Evolutionary conservation across 805 yeast species (phyloP).

Genomic region (Cyberlindnera samutprakarnensis): DNA sequence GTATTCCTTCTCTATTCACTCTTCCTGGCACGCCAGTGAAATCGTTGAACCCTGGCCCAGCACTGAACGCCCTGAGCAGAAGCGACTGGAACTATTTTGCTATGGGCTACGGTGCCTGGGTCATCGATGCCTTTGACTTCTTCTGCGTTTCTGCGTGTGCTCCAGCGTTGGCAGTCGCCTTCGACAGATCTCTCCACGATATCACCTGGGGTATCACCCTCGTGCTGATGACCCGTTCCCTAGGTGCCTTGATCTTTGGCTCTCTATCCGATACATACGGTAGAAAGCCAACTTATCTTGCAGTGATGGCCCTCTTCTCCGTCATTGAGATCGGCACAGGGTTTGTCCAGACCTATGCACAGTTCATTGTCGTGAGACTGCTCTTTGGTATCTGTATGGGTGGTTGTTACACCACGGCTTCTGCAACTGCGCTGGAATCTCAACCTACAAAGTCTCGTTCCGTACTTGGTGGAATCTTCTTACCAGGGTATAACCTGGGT

Average conservation of each 20-base stretch:
- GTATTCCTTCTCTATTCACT: constrained; percentile 22
- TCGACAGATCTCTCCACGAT: constrained; percentile 36
- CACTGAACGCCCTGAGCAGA: constrained; percentile 28
- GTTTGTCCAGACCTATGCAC: constrained; percentile 48
- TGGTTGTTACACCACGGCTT: constrained; percentile 58
- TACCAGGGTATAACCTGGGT: constrained; percentile 57
- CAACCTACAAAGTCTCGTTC: constrained; percentile 55
- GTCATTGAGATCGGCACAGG: constrained; percentile 61
- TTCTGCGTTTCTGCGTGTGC: constrained; percentile 55
- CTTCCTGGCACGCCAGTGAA: constrained; percentile 20
- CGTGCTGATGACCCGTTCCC: constrained; percentile 62
- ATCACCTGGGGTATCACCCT: constrained; percentile 70
- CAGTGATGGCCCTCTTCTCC: constrained; percentile 43
- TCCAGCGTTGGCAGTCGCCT: constrained; percentile 38
- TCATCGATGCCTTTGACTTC: constrained; percentile 68
- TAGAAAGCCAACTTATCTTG: constrained; percentile 59
- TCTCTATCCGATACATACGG: constrained; percentile 53
- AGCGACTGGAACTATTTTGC: constrained; percentile 51
- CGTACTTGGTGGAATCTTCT: constrained; percentile 51
- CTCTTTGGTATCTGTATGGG: constrained; percentile 68
- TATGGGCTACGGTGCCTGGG: constrained; percentile 60
- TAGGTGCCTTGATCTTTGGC: constrained; percentile 64
- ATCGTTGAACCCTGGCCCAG: constrained; percentile 37
- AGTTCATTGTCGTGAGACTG: constrained; percentile 56
- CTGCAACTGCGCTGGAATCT: constrained; percentile 62